Percentiles rank a stretch among this genome's conserved stretches.
These are phyloP conservation scores for Flaveria robusta DNA, from an alignment of 129 eudicot genomes.

Conservation along the genomic window DNA sequence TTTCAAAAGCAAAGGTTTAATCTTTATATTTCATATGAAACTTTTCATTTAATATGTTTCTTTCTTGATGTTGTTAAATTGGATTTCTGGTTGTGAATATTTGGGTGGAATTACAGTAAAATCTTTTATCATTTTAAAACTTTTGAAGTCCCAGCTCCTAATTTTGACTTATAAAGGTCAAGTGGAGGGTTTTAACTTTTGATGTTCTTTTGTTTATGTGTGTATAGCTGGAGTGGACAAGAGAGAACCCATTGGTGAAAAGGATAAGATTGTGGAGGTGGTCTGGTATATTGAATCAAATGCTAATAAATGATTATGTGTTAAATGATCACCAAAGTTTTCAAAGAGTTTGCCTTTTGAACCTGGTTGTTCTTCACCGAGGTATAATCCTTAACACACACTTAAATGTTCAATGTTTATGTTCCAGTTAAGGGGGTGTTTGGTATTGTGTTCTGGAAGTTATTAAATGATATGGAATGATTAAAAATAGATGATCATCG, in stretches of 20 bases:
- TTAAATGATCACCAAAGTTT: constrained; percentile 38
- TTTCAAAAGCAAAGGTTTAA: constrained; percentile 37
- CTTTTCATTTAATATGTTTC: no score
- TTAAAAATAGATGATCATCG: no score
- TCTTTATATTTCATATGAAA: no score
- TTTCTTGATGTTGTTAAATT: no score
- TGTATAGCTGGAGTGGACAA: constrained; percentile 54
- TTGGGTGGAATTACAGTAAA: background rate
- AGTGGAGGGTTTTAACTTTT: constrained; percentile 16
- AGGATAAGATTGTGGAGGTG: constrained; percentile 58
- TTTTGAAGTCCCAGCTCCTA: no score
- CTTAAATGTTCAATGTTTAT: no score
- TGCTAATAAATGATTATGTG: constrained; percentile 43
- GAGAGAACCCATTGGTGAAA: constrained; percentile 44
- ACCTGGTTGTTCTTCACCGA: constrained; percentile 69
- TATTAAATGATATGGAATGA: no score
- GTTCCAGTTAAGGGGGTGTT: no score
- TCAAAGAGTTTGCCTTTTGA: constrained; percentile 59
- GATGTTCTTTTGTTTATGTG: background rate
- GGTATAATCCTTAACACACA: constrained; percentile 33
- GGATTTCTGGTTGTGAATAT: no score
- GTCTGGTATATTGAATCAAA: constrained; percentile 49
- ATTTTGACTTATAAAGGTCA: constrained; percentile 9
- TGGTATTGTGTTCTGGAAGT: no score
- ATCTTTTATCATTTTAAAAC: no score